Percentiles rank a stretch among this genome's conserved stretches.
These are phyloP conservation scores for Annulohypoxylon truncatum DNA, from an alignment of 2,329 filamentous ascomycete species.

Conservation along the genomic window DNA sequence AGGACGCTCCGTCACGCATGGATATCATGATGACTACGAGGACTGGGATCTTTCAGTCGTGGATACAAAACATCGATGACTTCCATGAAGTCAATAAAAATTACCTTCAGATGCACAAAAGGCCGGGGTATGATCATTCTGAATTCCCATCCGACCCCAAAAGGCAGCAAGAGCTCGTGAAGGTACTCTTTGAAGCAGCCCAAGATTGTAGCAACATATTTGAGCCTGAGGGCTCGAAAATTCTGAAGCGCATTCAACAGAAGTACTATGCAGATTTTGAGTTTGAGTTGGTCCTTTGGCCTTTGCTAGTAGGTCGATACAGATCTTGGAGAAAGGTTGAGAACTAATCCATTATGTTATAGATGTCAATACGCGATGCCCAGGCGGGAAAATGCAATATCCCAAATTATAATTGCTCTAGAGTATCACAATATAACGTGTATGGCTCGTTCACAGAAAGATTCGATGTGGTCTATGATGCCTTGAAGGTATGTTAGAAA, in stretches of 20 bases:
- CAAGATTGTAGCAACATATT: neutral
- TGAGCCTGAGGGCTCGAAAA: neutral
- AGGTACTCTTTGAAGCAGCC: conserved; percentile 6
- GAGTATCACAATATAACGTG: neutral
- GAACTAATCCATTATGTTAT: neutral
- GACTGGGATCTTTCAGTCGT: neutral
- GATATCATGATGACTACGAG: neutral
- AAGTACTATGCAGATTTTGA: neutral
- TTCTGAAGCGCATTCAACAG: neutral
- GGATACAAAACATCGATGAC: neutral
- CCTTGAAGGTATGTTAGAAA: conserved; percentile 3
- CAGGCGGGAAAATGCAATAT: conserved; percentile 4
- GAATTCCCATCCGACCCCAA: neutral
- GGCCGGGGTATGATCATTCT: neutral
- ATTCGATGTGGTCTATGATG: conserved; percentile 8
- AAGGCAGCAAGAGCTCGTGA: neutral
- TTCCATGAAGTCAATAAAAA: neutral
- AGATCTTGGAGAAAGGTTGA: neutral
- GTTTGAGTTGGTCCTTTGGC: conserved; percentile 18
- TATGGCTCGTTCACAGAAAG: neutral
- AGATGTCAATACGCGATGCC: conserved; percentile 10
- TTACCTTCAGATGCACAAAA: conserved; percentile 2
- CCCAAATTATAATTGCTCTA: neutral
- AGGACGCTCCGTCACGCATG: neutral
- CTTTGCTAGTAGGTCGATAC: conserved; percentile 10